Conservation (phyloP, 2,329 filamentous ascomycete genomes). For the Cladosporium sp. region DNA sequence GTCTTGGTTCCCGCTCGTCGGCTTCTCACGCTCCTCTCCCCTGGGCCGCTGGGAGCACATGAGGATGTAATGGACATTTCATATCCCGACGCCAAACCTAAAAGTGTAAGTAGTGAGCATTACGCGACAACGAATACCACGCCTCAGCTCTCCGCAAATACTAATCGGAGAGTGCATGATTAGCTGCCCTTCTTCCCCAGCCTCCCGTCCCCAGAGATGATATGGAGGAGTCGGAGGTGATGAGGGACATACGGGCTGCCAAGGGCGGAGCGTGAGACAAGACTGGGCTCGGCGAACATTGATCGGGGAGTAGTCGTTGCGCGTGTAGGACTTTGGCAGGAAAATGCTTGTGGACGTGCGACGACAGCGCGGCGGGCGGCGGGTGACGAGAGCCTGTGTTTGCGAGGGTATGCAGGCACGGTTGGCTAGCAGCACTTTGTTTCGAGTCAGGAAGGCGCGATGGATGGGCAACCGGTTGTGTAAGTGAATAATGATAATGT, state of each 20-base stretch:
- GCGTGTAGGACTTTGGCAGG: neutral
- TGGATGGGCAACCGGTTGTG: neutral
- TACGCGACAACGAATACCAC: neutral
- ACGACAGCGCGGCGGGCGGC: neutral
- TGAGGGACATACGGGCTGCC: conserved; percentile 16
- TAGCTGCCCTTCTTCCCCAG: conserved; percentile 3
- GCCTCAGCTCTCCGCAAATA: neutral
- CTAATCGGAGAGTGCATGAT: neutral
- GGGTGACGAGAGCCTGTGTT: neutral
- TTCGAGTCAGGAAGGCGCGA: conserved; percentile 8
- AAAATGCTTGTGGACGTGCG: neutral
- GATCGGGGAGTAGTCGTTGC: conserved; percentile 12
- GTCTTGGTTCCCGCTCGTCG: neutral
- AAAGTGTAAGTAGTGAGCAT: neutral
- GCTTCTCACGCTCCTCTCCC: neutral
- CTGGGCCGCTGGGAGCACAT: neutral
- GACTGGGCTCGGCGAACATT: conserved; percentile 13
- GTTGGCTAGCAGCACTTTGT: neutral
- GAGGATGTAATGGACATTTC: neutral
- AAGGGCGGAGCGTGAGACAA: conserved; percentile 9
- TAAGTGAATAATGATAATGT: neutral
- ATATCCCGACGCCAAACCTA: neutral
- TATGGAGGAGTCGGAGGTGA: conserved; percentile 2
- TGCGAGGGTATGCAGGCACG: neutral
- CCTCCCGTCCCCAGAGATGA: neutral